phyloP scores from a whole-genome alignment of 768 basidiomycete genomes.

The Boletus rubropictus region DNA sequence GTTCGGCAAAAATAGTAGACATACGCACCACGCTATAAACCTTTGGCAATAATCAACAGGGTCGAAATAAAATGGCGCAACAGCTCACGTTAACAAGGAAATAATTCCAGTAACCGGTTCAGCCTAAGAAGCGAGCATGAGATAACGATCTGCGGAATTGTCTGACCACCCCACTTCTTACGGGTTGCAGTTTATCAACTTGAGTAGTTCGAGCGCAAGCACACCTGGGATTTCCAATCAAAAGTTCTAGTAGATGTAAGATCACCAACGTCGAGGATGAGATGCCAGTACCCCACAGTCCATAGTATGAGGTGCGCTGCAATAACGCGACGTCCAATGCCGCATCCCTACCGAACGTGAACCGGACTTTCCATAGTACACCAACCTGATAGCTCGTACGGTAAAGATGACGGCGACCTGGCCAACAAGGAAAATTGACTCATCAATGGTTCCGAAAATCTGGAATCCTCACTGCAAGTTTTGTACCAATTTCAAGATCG shows the following conservation, averaged over 20 bases:
- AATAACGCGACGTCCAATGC: not conserved
- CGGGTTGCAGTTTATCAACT: not conserved
- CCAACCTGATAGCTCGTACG: not conserved
- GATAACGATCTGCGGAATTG: not conserved
- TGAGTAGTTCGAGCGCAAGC: not conserved
- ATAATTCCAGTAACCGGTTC: not conserved
- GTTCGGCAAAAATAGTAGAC: not conserved
- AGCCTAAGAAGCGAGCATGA: not conserved
- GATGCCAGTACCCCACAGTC: not conserved
- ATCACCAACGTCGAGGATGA: not conserved
- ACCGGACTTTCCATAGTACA: not conserved
- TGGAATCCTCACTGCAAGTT: not conserved
- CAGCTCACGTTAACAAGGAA: slow-evolving; percentile 1
- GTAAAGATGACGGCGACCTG: not conserved
- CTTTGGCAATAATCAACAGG: not conserved
- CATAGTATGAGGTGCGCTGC: not conserved
- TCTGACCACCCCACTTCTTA: slow-evolving; percentile 1
- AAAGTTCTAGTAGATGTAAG: fast-evolving
- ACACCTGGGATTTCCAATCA: not conserved
- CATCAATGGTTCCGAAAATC: not conserved
- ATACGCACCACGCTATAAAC: slow-evolving; percentile 2
- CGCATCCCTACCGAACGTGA: not conserved
- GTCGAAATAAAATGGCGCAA: not conserved
- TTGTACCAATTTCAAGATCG: not conserved
- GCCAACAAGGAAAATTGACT: no score